A percentile compares a stretch with the other conserved stretches of the same genome.
Conservation (phyloP, 2,329 filamentous ascomycete genomes). For the Pseudogymnoascus verrucosus region DNA sequence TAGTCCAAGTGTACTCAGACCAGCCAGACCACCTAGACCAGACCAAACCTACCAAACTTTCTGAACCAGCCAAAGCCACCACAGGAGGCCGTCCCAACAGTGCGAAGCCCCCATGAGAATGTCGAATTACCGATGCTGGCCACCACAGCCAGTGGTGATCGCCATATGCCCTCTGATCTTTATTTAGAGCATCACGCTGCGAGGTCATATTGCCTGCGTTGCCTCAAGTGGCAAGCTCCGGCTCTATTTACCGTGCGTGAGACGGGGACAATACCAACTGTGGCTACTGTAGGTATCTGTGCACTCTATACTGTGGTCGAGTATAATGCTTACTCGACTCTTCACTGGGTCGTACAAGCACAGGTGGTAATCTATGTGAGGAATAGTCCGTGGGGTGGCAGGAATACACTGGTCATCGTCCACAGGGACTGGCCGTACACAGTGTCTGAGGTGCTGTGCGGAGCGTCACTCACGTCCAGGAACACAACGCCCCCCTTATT, state of each 20-base stretch:
- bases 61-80: neutral
- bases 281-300: neutral
- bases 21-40: neutral
- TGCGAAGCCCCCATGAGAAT: neutral
- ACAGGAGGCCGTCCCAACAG: neutral
- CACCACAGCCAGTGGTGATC: neutral
- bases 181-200: neutral
- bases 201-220: neutral
- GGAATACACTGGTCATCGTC: neutral
- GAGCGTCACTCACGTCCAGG: neutral
- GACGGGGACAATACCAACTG: neutral
- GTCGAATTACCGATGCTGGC: neutral
- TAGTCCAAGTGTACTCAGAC: neutral
- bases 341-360: neutral
- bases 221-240: neutral
- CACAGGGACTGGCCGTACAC: neutral
- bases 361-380: conserved; percentile 4
- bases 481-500: neutral
- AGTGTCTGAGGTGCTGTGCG: neutral
- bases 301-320: neutral
- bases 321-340: neutral
- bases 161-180: neutral
- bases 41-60: neutral
- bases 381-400: neutral
- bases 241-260: neutral